Evolutionary conservation across 2,329 filamentous ascomycete species (phyloP), one percentile per base, ranked within the genome.

Genomic region (Ophiosphaerella herpotricha): DNA sequence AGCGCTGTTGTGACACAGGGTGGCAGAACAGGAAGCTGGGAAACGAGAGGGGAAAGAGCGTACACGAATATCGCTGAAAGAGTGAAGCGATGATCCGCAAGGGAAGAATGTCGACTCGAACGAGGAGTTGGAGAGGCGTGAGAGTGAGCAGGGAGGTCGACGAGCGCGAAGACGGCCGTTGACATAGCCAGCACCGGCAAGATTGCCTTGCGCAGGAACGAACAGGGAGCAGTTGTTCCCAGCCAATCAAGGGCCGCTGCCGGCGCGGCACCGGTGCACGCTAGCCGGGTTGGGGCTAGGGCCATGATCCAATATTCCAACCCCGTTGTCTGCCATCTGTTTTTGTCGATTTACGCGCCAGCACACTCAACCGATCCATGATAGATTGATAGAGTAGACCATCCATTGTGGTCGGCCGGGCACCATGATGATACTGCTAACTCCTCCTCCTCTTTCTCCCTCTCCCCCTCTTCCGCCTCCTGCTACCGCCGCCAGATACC

Each of bases 31-130:
- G 58, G 54, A 52, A 29, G 7, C 11, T 8, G 26, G 11, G 62
- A 55, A 55, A 57, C 55, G 43, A 47, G 46, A 48, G 58, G 42
- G 45, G 58, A 77, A 75, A 58, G 72, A 76, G 67, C 58, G 74
- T 67, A 72, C 58, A 76, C 80, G 72, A 67, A 72, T 75, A 73
- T 80, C 81, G 81, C 82, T 83, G 73, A 85, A 84, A 75, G 83
- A 85, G 80, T 85, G 83, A 84, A 85, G 82, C 82, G 62, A 65
- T 77, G 80, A 73, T 72, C 76, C 57, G 67, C 67, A 63, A 61
- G 26, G 26, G 26, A 54, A 60, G 60, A 58, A 54, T 60, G 58
- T 65, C 50, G 55, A 61, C 58, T 55, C 54, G 42, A 47, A 58
- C 55, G 45, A 52, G 46, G 44, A 49, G 48, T 56, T 49, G 53